These are phyloP conservation scores for Capsicum pubescens DNA, from an alignment of 257 asterid species.

Conservation along the genomic window DNA sequence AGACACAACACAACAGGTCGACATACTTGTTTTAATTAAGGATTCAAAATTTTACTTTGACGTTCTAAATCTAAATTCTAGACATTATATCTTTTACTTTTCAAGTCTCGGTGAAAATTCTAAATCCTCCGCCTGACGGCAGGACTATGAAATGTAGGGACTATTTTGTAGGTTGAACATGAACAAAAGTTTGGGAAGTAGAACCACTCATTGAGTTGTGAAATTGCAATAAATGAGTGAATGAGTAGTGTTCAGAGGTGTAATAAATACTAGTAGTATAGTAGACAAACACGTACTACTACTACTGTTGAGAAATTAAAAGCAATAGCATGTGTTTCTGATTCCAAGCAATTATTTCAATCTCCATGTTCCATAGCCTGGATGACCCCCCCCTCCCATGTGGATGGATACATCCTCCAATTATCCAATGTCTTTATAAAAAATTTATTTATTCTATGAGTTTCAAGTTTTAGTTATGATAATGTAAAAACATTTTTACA, in stretches of 20 bases:
- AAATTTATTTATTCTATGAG: background rate
- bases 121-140: too few relatives aligned
- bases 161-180: background rate
- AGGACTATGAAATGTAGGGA: too few relatives aligned
- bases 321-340: conserved; percentile 32
- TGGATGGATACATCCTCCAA: background rate
- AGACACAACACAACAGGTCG: too few relatives aligned
- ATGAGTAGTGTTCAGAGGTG: background rate
- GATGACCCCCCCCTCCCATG: conserved; percentile 24
- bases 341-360: conserved; percentile 31
- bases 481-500: background rate
- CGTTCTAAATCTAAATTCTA: too few relatives aligned
- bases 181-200: background rate
- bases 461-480: background rate
- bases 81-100: too few relatives aligned
- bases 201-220: conserved; percentile 10
- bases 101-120: too few relatives aligned
- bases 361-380: conserved; percentile 6
- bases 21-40: too few relatives aligned
- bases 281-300: background rate
- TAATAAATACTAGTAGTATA: background rate
- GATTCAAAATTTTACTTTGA: too few relatives aligned
- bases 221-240: background rate
- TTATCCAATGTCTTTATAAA: too few relatives aligned
- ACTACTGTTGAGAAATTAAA: background rate